Base-by-base conservation (phyloP, 345 rosid species). In the Erucastrum elatum region DNA sequence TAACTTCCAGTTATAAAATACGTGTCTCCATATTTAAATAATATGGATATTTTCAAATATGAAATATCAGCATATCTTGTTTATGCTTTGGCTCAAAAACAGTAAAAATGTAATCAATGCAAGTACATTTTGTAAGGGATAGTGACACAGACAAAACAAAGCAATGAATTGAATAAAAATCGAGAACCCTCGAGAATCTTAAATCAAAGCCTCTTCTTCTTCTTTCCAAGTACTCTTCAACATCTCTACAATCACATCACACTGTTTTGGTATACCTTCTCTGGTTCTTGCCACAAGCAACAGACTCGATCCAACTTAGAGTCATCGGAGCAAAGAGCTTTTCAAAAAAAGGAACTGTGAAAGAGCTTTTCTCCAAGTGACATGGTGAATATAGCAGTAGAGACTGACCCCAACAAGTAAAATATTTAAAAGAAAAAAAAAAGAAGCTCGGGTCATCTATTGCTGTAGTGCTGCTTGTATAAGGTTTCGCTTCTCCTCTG, bases 401-500 rank as follows among this genome's bases (percentile, higher is more conserved):
- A 62, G 67, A 64, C 16, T 4, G 25, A 15, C 60, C 5, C 66
- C 81, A 64, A 27, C 66, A 37, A 39, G 79, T 72, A 66, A 65
- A 49, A 53, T 79, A 68, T 74, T 67, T 12, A 1, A 65, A 64
- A 12, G 55, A 59, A 15, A 73, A 16, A 1, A 65, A 59, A 25
- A 10, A 12, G 46, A 10, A 34, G 17, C 21, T 11, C 34, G 25
- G 53, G 74, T 74, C 37, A 34, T 85, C 84, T 82, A 84, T 59
- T 71, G 82, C 31, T 72, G 84, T 31, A 60, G 67, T 58, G 84
- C 85, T 82, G 81, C 82, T 80, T 77, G 84, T 31, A 41, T 80
- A 69, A 71, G 72, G 75, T 74, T 81, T 41, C 85, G 82, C 82
- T 88, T 87, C 86, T 94, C 98, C 39, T 88, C 90, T 41, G 94